Conservation (phyloP, 306 rosid genomes). For the Prinsepia uniflora region DNA sequence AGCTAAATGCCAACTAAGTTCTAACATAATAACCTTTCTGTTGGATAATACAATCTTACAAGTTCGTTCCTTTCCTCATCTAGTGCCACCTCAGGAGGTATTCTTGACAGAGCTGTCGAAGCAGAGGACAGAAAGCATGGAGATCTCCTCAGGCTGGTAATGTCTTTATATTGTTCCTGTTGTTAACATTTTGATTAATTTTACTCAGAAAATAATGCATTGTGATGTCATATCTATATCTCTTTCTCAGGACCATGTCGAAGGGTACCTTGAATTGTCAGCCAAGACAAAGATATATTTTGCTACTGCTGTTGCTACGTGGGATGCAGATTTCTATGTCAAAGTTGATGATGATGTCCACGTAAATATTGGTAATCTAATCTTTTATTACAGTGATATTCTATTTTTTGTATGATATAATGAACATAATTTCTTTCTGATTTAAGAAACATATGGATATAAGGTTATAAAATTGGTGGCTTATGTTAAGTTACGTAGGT, state of each 20-base stretch:
- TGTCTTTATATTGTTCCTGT: conserved; percentile 14
- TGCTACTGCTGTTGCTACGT: conserved; percentile 70
- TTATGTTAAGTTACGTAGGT: too few relatives aligned
- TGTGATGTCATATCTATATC: conserved; percentile 18
- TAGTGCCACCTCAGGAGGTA: conserved; percentile 98
- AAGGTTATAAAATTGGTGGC: neutral
- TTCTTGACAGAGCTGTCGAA: conserved; percentile 93
- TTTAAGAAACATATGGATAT: neutral
- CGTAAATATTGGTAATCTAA: conserved; percentile 78
- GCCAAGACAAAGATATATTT: conserved; percentile 93
- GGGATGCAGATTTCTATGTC: conserved; percentile 99
- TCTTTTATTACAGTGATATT: neutral
- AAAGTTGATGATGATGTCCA: conserved; percentile 98
- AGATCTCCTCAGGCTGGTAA: conserved; percentile 94
- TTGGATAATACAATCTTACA: conserved; percentile 12
- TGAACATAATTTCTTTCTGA: neutral
- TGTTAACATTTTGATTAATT: conserved; percentile 2
- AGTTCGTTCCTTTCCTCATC: conserved; percentile 21
- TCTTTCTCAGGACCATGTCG: conserved; percentile 76
- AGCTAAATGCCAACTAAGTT: neutral
- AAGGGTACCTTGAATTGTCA: conserved; percentile 96
- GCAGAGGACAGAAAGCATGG: conserved; percentile 97
- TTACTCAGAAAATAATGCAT: neutral
- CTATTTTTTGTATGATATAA: neutral
- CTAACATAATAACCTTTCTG: neutral